Evolutionary conservation across 768 basidiomycete species (phyloP).

Genomic region (Pleurotus tuoliensis): DNA sequence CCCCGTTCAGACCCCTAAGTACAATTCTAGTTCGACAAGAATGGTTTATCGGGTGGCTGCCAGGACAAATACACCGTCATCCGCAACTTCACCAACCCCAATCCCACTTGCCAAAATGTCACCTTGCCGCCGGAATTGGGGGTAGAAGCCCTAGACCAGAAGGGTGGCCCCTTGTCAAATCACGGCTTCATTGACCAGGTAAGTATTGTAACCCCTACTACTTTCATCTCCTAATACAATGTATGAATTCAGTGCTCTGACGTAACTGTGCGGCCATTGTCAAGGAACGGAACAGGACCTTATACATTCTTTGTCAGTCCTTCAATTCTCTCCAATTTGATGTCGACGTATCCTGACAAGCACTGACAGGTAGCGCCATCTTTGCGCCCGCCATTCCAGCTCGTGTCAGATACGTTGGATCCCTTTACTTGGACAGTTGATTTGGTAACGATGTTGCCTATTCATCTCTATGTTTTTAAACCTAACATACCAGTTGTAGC

Average conservation of each 20-base stretch:
- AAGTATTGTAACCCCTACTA: too few species aligned
- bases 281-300: slow-evolving; percentile 52
- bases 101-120: slow-evolving; percentile 46
- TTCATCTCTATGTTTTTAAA: neutral
- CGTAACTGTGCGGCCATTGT: slow-evolving; percentile 41
- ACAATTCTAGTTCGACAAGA: slow-evolving; percentile 43
- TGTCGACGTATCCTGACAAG: neutral
- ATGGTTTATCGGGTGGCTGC: slow-evolving; percentile 59
- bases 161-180: slow-evolving; percentile 46
- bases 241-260: slow-evolving; percentile 46
- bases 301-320: slow-evolving; percentile 50
- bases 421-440: slow-evolving; percentile 58
- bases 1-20: neutral
- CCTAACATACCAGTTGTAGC: slow-evolving; percentile 17
- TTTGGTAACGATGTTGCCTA: slow-evolving; percentile 15
- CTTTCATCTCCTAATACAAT: neutral
- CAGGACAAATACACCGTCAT: slow-evolving; percentile 57
- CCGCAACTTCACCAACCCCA: slow-evolving; percentile 19
- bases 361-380: slow-evolving; percentile 48
- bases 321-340: neutral
- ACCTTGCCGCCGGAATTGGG: slow-evolving; percentile 32
- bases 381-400: slow-evolving; percentile 57
- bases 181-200: slow-evolving; percentile 61
- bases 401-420: slow-evolving; percentile 37
- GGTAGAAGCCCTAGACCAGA: slow-evolving; percentile 37